Percentiles rank a stretch among this genome's conserved stretches.
phyloP scores from a whole-genome alignment of 257 asterid species.

The Solanum appendiculatum region DNA sequence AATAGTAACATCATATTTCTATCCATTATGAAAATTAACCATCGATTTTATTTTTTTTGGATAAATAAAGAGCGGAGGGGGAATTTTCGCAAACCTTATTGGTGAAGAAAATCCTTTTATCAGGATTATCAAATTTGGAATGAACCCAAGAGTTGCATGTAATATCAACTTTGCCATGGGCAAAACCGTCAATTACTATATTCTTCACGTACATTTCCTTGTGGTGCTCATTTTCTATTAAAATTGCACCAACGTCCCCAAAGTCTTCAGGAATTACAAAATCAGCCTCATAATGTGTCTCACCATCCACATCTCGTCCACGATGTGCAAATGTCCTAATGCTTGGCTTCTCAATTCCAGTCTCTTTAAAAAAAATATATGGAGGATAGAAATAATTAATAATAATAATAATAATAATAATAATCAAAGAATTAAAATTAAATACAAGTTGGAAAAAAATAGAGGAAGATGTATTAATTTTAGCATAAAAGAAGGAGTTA shows the following conservation, averaged over 20 bases:
- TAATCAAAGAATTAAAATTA: not conserved
- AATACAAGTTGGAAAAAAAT: not conserved
- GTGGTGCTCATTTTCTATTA: constrained; percentile 53
- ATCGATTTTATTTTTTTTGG: too few relatives aligned
- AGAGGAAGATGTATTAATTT: too few relatives aligned
- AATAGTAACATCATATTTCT: too few relatives aligned
- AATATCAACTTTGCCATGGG: constrained; percentile 12
- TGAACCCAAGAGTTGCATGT: constrained; percentile 60
- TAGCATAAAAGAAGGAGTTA: constrained; percentile 4
- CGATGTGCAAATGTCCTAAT: constrained; percentile 30
- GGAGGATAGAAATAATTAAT: too few relatives aligned
- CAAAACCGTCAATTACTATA: constrained; percentile 29
- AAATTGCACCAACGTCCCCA: constrained; percentile 61
- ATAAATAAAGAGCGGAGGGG: not conserved
- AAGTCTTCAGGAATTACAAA: constrained; percentile 36
- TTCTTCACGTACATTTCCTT: constrained; percentile 40
- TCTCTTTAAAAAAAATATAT: constrained; percentile 8
- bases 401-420: not conserved
- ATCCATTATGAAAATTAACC: too few relatives aligned
- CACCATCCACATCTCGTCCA: not conserved
- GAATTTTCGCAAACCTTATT: constrained; percentile 37
- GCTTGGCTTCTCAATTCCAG: constrained; percentile 26
- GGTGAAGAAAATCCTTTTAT: constrained; percentile 41
- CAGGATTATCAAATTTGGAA: constrained; percentile 24
- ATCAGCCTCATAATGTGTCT: constrained; percentile 24